Evolutionary conservation across 2,329 filamentous ascomycete species (phyloP).

Genomic region (Thielaviopsis musarum): DNA sequence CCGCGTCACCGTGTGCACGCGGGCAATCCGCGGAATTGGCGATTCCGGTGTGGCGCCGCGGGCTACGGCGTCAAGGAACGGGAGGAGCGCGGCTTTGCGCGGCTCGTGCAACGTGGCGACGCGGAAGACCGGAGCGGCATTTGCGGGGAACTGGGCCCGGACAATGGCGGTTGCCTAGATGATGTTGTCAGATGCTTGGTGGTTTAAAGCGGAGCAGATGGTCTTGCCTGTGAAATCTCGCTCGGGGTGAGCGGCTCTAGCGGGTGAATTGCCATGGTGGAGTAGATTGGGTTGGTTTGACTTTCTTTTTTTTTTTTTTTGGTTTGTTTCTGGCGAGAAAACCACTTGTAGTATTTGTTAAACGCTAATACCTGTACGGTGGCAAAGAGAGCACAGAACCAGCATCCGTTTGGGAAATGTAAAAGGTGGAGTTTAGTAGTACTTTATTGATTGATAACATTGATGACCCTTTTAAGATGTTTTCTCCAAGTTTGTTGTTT

Average conservation of each 20-base stretch:
- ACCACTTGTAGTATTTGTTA: too few species aligned
- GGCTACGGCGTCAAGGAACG: constrained; percentile 27
- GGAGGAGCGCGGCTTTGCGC: constrained; percentile 28
- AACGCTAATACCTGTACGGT: too few species aligned
- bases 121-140: constrained; percentile 24
- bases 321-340: background rate
- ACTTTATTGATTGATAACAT: too few species aligned
- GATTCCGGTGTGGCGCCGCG: constrained; percentile 9
- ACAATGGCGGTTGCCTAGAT: constrained; percentile 5
- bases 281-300: background rate
- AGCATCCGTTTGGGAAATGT: too few species aligned
- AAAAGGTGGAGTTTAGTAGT: too few species aligned
- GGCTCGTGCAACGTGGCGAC: constrained; percentile 34
- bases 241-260: background rate
- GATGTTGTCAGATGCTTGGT: background rate
- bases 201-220: background rate
- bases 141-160: constrained; percentile 8
- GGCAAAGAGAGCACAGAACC: too few species aligned
- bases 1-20: constrained; percentile 22
- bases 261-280: background rate
- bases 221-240: background rate
- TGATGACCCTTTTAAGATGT: too few species aligned
- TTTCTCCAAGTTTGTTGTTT: too few species aligned
- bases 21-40: constrained; percentile 22
- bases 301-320: background rate